A percentile compares a stretch with the other conserved stretches of the same genome.
Evolutionary conservation across 1,284 basidiomycete genomes (phyloP).

Genomic region (Ceratorhiza oryzae-sativae): DNA sequence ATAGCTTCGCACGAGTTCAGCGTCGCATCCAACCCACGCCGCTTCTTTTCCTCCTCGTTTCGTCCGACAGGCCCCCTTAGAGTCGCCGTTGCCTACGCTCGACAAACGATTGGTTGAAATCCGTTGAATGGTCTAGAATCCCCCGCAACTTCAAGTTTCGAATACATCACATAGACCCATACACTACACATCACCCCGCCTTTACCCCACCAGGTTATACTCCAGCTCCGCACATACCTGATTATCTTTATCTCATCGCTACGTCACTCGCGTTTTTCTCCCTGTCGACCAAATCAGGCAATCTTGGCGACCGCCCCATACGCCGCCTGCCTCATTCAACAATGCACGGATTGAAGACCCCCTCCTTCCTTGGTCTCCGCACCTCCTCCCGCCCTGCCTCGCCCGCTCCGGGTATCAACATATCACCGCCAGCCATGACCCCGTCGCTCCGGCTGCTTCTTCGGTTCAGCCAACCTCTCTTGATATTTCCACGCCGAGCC

Average conservation of each 20-base stretch:
- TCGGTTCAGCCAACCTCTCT: conserved; percentile 15
- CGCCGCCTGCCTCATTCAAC: not conserved
- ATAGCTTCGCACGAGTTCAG: conserved; percentile 8
- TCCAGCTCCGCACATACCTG: not conserved
- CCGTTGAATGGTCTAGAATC: conserved; percentile 6
- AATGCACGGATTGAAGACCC: conserved; percentile 36
- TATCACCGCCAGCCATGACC: not conserved
- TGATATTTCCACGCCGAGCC: conserved; percentile 1
- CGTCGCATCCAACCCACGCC: conserved; percentile 34
- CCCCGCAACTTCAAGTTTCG: not conserved
- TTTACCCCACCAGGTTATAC: not conserved
- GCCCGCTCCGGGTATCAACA: conserved; percentile 8
- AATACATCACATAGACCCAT: not conserved
- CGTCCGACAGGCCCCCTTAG: conserved; percentile 34
- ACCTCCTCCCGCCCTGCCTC: conserved; percentile 29
- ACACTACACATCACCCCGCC: not conserved
- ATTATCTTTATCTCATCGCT: conserved; percentile 10
- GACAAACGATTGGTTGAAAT: conserved; percentile 9
- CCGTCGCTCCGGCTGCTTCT: not conserved
- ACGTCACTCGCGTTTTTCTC: conserved; percentile 6
- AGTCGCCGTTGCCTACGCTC: not conserved
- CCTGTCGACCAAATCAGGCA: not conserved
- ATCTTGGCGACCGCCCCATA: not conserved
- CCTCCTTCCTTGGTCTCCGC: conserved; percentile 17
- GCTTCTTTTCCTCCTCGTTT: conserved; percentile 30